These are phyloP conservation scores for Calonectria hawksworthii DNA, from an alignment of 2,329 filamentous ascomycete species.

Conservation along the genomic window DNA sequence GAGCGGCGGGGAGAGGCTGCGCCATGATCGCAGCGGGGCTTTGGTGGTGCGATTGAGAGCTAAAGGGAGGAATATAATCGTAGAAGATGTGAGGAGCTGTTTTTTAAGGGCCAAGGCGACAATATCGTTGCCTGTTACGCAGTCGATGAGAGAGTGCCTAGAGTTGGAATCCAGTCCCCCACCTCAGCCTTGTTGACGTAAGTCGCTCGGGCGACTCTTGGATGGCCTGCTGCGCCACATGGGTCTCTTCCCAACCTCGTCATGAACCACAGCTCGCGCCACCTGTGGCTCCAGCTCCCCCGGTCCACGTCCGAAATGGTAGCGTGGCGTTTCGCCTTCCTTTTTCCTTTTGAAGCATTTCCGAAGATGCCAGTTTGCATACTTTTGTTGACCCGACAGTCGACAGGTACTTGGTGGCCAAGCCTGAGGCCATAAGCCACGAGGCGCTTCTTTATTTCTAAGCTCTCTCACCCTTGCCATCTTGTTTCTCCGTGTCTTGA, in stretches of 20 bases:
- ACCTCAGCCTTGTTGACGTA: constrained; percentile 34
- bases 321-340: constrained; percentile 50
- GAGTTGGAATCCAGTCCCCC: constrained; percentile 16
- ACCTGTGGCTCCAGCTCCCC: constrained; percentile 44
- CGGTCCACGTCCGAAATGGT: constrained; percentile 29
- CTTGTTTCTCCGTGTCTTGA: not conserved
- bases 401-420: constrained; percentile 25
- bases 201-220: not conserved
- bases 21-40: constrained; percentile 70
- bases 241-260: constrained; percentile 29
- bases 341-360: constrained; percentile 25
- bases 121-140: constrained; percentile 19
- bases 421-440: constrained; percentile 22
- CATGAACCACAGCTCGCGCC: constrained; percentile 29
- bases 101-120: not conserved
- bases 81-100: not conserved
- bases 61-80: not conserved
- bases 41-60: not conserved
- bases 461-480: not conserved
- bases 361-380: constrained; percentile 47
- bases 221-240: constrained; percentile 35
- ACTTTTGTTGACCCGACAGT: constrained; percentile 17
- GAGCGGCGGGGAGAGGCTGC: constrained; percentile 56
- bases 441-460: not conserved
- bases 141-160: not conserved